Percentiles rank a stretch among this genome's conserved stretches.
These are phyloP conservation scores for Neocatenulostroma microsporum DNA, from an alignment of 2,329 filamentous ascomycete species.

Conservation along the genomic window DNA sequence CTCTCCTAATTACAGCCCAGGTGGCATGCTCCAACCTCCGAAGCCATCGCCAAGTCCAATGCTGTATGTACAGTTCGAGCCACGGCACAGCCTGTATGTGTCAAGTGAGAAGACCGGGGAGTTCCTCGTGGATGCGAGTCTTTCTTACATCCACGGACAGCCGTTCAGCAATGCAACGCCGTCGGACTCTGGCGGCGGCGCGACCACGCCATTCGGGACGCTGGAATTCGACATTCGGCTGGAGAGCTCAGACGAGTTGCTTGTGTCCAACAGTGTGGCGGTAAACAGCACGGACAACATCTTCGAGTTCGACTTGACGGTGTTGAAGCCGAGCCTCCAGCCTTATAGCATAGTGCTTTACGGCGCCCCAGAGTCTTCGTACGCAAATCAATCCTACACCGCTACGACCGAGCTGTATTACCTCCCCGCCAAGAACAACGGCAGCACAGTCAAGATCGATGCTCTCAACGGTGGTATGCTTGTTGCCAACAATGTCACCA, in stretches of 20 bases:
- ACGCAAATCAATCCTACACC: constrained; percentile 27
- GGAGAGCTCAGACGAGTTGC: constrained; percentile 8
- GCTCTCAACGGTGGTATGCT: constrained; percentile 40
- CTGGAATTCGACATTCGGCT: constrained; percentile 16
- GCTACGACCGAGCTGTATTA: constrained; percentile 33
- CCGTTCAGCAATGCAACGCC: constrained; percentile 19
- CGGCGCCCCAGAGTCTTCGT: constrained; percentile 23
- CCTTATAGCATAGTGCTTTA: constrained; percentile 35
- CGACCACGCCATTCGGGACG: constrained; percentile 3
- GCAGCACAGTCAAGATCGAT: constrained; percentile 43
- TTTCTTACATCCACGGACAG: constrained; percentile 34
- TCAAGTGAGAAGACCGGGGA: constrained; percentile 32
- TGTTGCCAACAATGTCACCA: constrained; percentile 32
- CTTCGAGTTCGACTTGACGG: constrained; percentile 30
- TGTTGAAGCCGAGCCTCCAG: constrained; percentile 14
- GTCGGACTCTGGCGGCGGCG: constrained; percentile 17
- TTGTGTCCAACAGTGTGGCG: constrained; percentile 20
- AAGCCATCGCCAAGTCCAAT: constrained; percentile 28
- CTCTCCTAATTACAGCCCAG: constrained; percentile 41
- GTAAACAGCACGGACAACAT: constrained; percentile 34
- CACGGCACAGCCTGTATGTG: constrained; percentile 43
- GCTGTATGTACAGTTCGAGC: constrained; percentile 39
- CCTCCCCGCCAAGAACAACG: constrained; percentile 36
- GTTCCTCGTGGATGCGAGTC: constrained; percentile 38
- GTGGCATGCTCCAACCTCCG: constrained; percentile 40